These are phyloP conservation scores for Xylariaceae sp. DNA, from an alignment of 2,329 filamentous ascomycete genomes.

Conservation along the genomic window DNA sequence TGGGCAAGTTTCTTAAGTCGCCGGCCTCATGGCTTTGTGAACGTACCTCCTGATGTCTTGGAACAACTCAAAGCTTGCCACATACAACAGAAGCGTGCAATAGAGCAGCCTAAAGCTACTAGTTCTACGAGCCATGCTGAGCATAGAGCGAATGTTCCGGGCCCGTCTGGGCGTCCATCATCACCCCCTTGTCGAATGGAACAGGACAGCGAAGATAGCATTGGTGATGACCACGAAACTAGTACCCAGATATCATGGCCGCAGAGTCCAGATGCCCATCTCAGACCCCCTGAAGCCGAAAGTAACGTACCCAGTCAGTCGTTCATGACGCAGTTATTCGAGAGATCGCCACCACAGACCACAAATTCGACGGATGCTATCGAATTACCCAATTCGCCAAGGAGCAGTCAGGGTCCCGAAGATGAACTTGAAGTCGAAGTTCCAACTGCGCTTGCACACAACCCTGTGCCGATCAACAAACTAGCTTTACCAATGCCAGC, in stretches of 20 bases:
- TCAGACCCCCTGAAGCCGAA: slow-evolving; percentile 6
- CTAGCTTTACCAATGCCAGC: slow-evolving; percentile 19
- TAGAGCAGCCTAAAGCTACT: slow-evolving; percentile 2
- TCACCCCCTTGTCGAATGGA: background rate
- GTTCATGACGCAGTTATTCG: slow-evolving; percentile 26
- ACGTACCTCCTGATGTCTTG: slow-evolving; percentile 33
- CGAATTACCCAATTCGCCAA: slow-evolving; percentile 17
- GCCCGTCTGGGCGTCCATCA: slow-evolving; percentile 6
- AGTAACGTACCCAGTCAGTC: slow-evolving; percentile 6
- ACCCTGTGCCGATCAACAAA: slow-evolving; percentile 23
- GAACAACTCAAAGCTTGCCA: slow-evolving; percentile 24
- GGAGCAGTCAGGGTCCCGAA: slow-evolving; percentile 28
- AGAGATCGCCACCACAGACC: slow-evolving; percentile 22
- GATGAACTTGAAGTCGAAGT: slow-evolving; percentile 32
- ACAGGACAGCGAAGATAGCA: slow-evolving; percentile 1
- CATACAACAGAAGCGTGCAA: slow-evolving; percentile 13
- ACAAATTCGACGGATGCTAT: slow-evolving; percentile 15
- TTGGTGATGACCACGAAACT: slow-evolving; percentile 3
- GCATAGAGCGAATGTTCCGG: background rate
- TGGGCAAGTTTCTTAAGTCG: slow-evolving; percentile 29
- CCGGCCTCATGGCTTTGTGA: slow-evolving; percentile 25
- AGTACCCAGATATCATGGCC: slow-evolving; percentile 13
- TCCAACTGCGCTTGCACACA: slow-evolving; percentile 23
- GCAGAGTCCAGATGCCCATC: slow-evolving; percentile 10
- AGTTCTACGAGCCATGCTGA: background rate